phyloP scores from a whole-genome alignment of 2,329 filamentous ascomycete genomes.

The Purpureocillium lavendulum region DNA sequence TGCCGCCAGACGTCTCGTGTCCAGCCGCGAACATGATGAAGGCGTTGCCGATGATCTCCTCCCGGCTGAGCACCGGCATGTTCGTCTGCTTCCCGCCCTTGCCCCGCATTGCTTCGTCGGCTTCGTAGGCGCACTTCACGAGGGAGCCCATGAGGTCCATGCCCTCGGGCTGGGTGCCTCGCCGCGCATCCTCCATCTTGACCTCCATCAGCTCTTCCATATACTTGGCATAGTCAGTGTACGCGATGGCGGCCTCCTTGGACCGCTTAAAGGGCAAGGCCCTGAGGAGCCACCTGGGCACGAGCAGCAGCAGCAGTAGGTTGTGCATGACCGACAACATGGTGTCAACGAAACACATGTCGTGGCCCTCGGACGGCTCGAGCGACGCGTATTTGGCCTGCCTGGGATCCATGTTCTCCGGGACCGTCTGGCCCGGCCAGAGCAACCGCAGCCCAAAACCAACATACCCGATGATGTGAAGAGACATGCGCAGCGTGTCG shows the following conservation, averaged over 20 bases:
- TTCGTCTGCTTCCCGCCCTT: conserved; percentile 9
- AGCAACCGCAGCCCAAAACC: conserved; percentile 58
- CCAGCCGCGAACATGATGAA: conserved; percentile 64
- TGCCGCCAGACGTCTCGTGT: conserved; percentile 74
- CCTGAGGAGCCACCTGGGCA: conserved; percentile 49
- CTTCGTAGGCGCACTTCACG: conserved; percentile 3
- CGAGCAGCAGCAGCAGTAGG: conserved; percentile 52
- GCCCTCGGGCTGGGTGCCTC: conserved; percentile 28
- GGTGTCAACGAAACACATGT: conserved; percentile 57
- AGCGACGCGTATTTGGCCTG: conserved; percentile 40
- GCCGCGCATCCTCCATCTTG: conserved; percentile 39
- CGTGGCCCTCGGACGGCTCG: conserved; percentile 42
- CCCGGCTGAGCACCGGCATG: conserved; percentile 38
- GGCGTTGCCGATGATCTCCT: conserved; percentile 65
- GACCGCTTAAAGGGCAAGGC: conserved; percentile 42
- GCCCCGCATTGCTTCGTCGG: conserved; percentile 25
- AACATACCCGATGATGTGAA: conserved; percentile 54
- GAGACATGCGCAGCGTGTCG: conserved; percentile 56
- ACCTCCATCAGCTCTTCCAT: conserved; percentile 60
- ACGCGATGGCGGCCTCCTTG: conserved; percentile 43
- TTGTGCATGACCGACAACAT: conserved; percentile 53
- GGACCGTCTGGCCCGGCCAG: conserved; percentile 53
- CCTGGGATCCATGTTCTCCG: conserved; percentile 31
- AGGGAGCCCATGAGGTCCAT: conserved; percentile 47
- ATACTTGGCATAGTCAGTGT: conserved; percentile 58